Evolutionary conservation across 257 asterid species (phyloP).

Genomic region (Leptodermis oblonga): DNA sequence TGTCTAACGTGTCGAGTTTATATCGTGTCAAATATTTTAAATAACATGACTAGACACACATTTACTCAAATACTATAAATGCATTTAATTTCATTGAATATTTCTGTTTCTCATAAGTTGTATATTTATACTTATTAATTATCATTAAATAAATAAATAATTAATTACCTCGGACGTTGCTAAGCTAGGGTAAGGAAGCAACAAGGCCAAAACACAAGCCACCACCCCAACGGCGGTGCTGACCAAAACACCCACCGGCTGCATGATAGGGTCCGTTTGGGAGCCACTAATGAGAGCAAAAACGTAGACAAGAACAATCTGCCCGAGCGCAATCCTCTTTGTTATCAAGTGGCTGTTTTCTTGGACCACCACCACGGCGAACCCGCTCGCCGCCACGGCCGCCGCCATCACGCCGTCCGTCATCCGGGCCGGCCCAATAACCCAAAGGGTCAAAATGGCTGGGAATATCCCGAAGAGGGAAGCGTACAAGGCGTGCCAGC

Average conservation of each 20-base stretch:
- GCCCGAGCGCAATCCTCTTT: constrained; percentile 78
- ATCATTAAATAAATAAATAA: no score
- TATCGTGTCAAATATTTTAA: no score
- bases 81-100: no score
- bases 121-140: no score
- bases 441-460: constrained; percentile 52
- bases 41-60: no score
- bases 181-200: constrained; percentile 61
- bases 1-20: no score
- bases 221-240: constrained; percentile 72
- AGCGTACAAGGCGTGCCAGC: constrained; percentile 68
- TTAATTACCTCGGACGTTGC: constrained; percentile 77
- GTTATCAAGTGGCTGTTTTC: constrained; percentile 54
- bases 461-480: constrained; percentile 48
- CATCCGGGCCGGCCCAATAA: constrained; percentile 53
- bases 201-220: constrained; percentile 62
- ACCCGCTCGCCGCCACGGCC: constrained; percentile 50
- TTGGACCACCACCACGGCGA: constrained; percentile 61
- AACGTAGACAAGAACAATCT: constrained; percentile 64
- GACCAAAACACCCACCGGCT: constrained; percentile 62
- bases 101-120: no score
- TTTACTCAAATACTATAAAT: no score
- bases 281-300: constrained; percentile 53
- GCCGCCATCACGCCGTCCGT: constrained; percentile 41
- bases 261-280: constrained; percentile 49